Conservation (phyloP, 1,284 basidiomycete species). For the Apiotrichum akiyoshidainum region DNA sequence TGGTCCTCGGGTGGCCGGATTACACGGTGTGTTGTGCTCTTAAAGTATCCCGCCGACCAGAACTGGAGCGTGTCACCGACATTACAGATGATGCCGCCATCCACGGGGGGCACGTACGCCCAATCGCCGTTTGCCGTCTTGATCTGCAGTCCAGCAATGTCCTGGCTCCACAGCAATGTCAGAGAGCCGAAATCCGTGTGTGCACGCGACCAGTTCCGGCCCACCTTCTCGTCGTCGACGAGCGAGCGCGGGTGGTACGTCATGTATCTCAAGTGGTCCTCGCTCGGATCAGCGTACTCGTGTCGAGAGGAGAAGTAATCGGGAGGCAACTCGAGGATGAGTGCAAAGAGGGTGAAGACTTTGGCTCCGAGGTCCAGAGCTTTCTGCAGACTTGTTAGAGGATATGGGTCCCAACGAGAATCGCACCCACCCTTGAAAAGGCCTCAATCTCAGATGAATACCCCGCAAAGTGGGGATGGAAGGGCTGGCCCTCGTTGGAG, state of each 20-base stretch:
- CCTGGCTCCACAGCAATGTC: slow-evolving; percentile 36
- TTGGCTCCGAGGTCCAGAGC: slow-evolving; percentile 17
- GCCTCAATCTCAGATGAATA: slow-evolving; percentile 7
- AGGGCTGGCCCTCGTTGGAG: slow-evolving; percentile 24
- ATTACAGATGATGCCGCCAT: slow-evolving; percentile 34
- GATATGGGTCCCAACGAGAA: background rate
- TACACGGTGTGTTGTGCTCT: slow-evolving; percentile 35
- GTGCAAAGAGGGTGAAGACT: slow-evolving; percentile 34
- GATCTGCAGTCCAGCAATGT: slow-evolving; percentile 37
- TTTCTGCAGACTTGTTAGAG: slow-evolving; percentile 1
- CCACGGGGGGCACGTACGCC: slow-evolving; percentile 31
- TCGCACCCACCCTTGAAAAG: slow-evolving; percentile 8
- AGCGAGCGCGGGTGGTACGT: slow-evolving; percentile 33
- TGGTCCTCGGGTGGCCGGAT: slow-evolving; percentile 35
- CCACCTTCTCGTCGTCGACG: slow-evolving; percentile 32
- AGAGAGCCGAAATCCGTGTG: slow-evolving; percentile 37
- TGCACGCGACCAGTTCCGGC: slow-evolving; percentile 33
- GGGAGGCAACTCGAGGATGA: slow-evolving; percentile 41
- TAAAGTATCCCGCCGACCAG: slow-evolving; percentile 37
- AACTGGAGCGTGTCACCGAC: slow-evolving; percentile 38
- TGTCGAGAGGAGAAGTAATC: slow-evolving; percentile 41
- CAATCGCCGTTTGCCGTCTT: slow-evolving; percentile 32
- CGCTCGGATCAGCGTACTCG: slow-evolving; percentile 27
- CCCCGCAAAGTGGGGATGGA: slow-evolving; percentile 29
- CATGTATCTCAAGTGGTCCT: slow-evolving; percentile 41